Base-by-base conservation (phyloP, 177 flowering plant species). In the Tripterygium wilfordii region DNA sequence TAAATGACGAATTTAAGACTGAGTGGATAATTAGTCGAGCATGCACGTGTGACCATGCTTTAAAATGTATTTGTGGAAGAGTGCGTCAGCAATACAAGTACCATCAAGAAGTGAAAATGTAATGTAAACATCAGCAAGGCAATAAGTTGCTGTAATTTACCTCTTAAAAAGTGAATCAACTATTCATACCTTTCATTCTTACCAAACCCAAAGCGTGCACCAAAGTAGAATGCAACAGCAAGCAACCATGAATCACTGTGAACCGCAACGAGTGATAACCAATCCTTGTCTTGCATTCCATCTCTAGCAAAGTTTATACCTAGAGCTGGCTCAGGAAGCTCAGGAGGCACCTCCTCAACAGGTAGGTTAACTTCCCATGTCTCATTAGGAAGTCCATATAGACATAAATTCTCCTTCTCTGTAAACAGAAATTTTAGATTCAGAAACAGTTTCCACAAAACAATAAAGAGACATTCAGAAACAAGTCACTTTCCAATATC, bases 211-310 rank as follows among this genome's bases (percentile, higher is more conserved):
- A 76, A 76, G 45, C 88, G 82, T 13, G 88, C 76, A 53, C 75
- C 84, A 66, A 81, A 78, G 41, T 76, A 81, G 59, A 78, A 81
- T 20, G 88, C 82, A 57, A 81, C 84, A 43, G 82, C 63, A 39
- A 76, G 76, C 63, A 81, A 62, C 88, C 88, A 81, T 17, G 82
- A 74, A 57, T 81, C 88, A 53, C 87, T 78, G 49, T 80, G 87
- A 60, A 78, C 83, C 22, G 83, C 87, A 69, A 80, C 87, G 36
- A 80, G 58, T 21, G 81, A 73, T 30, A 78, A 53, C 87, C 83
- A 80, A 51, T 80, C 83, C 53, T 69, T 74, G 64, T 76, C 76
- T 19, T 67, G 73, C 84, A 77, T 80, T n/a, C 86, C 86, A 59
- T 80, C 81, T 61, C 86, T 70, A 14, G 85, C 85, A 72, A 80